These are phyloP conservation scores for Citrus inodora DNA, from an alignment of 345 rosid genomes.

Conservation along the genomic window DNA sequence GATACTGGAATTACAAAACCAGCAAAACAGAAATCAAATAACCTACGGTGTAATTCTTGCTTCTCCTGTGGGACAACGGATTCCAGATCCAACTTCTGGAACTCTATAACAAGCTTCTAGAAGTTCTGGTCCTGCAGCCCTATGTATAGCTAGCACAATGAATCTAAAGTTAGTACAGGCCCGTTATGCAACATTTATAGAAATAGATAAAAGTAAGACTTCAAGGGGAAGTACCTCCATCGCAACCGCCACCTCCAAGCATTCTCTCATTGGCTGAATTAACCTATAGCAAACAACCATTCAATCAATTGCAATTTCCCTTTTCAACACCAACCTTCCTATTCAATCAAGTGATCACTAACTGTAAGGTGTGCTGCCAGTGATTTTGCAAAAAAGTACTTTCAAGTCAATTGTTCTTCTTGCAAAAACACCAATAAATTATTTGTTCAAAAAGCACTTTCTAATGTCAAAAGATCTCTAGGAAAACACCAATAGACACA, in stretches of 20 bases:
- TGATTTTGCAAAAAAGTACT: too few species aligned
- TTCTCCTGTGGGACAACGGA: constrained; percentile 80
- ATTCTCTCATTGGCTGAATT: constrained; percentile 71
- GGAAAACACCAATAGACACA: background rate
- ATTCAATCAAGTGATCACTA: background rate
- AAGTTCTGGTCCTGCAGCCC: constrained; percentile 73
- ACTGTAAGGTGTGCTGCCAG: too few species aligned
- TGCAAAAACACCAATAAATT: background rate
- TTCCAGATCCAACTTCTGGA: constrained; percentile 55
- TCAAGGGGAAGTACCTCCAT: constrained; percentile 29
- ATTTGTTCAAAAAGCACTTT: background rate
- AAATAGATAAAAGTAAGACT: too few species aligned
- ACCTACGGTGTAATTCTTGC: constrained; percentile 76
- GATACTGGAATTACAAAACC: background rate
- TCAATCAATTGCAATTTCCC: background rate
- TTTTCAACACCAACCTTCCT: background rate
- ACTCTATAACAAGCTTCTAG: constrained; percentile 53
- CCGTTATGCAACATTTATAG: background rate
- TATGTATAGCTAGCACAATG: constrained; percentile 51
- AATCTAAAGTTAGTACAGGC: background rate
- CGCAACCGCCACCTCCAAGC: constrained; percentile 84
- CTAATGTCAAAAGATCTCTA: background rate
- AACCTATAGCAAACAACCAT: constrained; percentile 35
- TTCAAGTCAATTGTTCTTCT: background rate
- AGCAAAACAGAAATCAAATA: background rate